Base-by-base conservation (phyloP, 768 basidiomycete species). In the Termitomyces sp. region DNA sequence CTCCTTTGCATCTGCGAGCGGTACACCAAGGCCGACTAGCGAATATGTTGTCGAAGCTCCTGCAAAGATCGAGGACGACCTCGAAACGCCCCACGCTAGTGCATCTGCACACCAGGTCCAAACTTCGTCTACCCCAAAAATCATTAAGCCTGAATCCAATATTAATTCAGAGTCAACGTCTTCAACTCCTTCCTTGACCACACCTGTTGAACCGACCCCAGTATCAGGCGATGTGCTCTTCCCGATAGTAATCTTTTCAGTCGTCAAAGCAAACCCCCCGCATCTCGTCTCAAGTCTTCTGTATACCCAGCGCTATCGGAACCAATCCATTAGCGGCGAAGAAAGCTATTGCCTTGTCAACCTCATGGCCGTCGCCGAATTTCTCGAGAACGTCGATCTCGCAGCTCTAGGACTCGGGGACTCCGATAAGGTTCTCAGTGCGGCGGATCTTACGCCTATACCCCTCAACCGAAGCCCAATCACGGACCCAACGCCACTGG, bases 291-390 rank as follows among this genome's bases (percentile, higher is more conserved):
- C 91, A 64, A 80, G 87, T 74, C 67, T 95, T 60, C 73, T 88
- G 58, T 81, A 81, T 74, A 79, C 86, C 36, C 79, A 87, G 63
- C 75, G 85, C 30, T 87, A 85, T 65, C 66, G 84, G 40, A 81
- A 83, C 55, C 80, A 82, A 55, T 68, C 74, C 2, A 68, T 82
- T 3, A 84, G 86, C 0, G 95, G 95, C 2, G 94, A 98, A 67
- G 91, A 93, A 65, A 87, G 86, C 48, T 99, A 95, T 66, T 98
- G 95, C 58, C 80, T 96, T 40, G 91, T 98, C 70, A 98, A 97
- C 71, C 77, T 97, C 39, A 86, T 95, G 79, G 96, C 96, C 12
- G 95, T 96, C 5, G 92, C 91, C 1, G 95, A 98, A 68, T 99
- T 98, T 70, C 77, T 98, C 52, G 94, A 96, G 74, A 92, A 95